phyloP scores from a whole-genome alignment of 148 eudicot genomes.

The Spergularia marina region DNA sequence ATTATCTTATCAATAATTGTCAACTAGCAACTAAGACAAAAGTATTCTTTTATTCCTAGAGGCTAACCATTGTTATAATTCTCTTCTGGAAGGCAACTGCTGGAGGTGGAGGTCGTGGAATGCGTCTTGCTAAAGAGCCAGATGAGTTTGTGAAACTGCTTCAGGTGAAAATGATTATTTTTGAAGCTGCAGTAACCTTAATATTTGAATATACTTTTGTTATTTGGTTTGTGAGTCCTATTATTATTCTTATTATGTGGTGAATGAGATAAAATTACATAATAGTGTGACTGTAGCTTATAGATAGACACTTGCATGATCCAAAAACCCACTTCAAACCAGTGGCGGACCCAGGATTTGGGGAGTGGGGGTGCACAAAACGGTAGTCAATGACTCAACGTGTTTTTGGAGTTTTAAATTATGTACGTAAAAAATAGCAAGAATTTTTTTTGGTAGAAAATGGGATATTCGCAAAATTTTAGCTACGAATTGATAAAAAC shows the following conservation, averaged over 20 bases:
- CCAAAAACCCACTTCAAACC: neutral
- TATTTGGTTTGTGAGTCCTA: neutral
- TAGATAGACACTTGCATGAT: neutral
- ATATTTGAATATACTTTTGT: neutral
- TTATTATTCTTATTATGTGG: too few relatives aligned
- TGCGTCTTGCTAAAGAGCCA: constrained; percentile 98
- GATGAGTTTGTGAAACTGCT: constrained; percentile 91
- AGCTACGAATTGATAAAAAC: too few relatives aligned
- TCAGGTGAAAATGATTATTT: constrained; percentile 54
- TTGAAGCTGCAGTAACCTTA: neutral
- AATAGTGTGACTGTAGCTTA: neutral
- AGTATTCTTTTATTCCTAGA: neutral
- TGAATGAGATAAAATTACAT: too few relatives aligned
- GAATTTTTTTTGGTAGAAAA: too few relatives aligned
- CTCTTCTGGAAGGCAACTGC: constrained; percentile 83
- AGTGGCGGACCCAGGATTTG: too few relatives aligned
- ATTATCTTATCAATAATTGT: neutral
- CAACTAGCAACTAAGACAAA: neutral
- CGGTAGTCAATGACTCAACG: too few relatives aligned
- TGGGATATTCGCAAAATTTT: too few relatives aligned
- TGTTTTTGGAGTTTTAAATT: too few relatives aligned
- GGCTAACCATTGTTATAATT: constrained; percentile 1
- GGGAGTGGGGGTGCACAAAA: too few relatives aligned
- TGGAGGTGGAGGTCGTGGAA: constrained; percentile 99
- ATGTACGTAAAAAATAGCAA: too few relatives aligned